These are phyloP conservation scores for Mycena sp. DNA, from an alignment of 1,284 basidiomycete genomes.

Conservation along the genomic window DNA sequence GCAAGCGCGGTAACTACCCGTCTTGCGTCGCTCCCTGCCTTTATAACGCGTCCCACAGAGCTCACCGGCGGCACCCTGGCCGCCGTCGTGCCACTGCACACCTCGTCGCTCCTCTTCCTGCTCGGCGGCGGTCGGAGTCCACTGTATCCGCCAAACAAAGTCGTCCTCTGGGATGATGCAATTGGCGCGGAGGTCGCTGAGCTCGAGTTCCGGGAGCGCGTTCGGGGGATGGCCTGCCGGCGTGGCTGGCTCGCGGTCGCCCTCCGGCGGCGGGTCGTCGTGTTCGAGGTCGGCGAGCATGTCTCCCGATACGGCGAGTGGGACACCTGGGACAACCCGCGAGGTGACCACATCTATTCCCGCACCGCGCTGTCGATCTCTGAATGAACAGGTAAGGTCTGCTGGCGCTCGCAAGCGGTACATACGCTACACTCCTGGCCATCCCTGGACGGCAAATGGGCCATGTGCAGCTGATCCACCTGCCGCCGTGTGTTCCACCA, in stretches of 20 bases:
- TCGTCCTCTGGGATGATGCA: conserved; percentile 89
- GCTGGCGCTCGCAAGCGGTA: conserved; percentile 81
- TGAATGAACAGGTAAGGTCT: conserved; percentile 65
- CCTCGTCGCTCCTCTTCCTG: conserved; percentile 88
- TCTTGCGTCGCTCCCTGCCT: not conserved
- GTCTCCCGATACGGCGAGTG: conserved; percentile 79
- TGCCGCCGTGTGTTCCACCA: conserved; percentile 80
- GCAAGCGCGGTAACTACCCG: conserved; percentile 73
- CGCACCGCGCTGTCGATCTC: conserved; percentile 9
- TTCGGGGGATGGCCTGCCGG: conserved; percentile 83
- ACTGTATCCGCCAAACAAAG: conserved; percentile 95
- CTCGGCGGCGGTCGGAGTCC: conserved; percentile 91
- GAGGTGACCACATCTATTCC: conserved; percentile 58
- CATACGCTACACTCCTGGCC: conserved; percentile 83
- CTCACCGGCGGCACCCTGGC: conserved; percentile 84
- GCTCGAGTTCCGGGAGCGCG: conserved; percentile 90
- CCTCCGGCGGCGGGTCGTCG: conserved; percentile 79
- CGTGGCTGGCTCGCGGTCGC: conserved; percentile 88
- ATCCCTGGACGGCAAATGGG: conserved; percentile 91
- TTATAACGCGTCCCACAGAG: conserved; percentile 54
- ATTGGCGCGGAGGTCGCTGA: conserved; percentile 83
- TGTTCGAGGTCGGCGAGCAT: conserved; percentile 76
- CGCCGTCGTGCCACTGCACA: conserved; percentile 81
- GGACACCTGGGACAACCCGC: conserved; percentile 90
- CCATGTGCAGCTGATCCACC: conserved; percentile 90